Evolutionary conservation across 2,329 filamentous ascomycete genomes (phyloP).

Genomic region (Cadophora gregata): DNA sequence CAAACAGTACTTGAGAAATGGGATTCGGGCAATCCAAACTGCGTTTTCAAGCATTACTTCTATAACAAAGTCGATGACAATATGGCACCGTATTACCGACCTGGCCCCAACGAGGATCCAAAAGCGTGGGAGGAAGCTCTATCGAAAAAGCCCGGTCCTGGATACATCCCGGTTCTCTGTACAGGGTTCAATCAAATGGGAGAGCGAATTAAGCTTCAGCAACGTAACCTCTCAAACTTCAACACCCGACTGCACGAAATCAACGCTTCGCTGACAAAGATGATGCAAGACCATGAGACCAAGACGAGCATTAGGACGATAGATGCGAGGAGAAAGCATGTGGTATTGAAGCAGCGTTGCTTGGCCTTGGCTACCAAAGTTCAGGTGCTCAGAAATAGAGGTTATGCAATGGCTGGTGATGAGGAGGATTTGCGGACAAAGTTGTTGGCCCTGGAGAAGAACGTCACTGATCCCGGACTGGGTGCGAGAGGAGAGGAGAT

Average conservation of each 20-base stretch:
- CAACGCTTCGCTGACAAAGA: constrained; percentile 73
- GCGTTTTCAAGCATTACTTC: constrained; percentile 82
- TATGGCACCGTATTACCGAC: constrained; percentile 77
- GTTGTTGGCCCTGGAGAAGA: constrained; percentile 70
- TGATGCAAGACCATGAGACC: constrained; percentile 79
- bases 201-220: constrained; percentile 74
- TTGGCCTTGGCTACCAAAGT: constrained; percentile 78
- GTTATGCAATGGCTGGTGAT: constrained; percentile 79
- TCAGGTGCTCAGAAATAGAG: constrained; percentile 80
- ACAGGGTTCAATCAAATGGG: constrained; percentile 76
- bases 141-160: constrained; percentile 76
- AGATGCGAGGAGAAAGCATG: constrained; percentile 75
- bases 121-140: constrained; percentile 85
- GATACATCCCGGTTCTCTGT: constrained; percentile 78
- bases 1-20: constrained; percentile 74
- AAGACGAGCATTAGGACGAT: constrained; percentile 75
- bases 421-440: constrained; percentile 81
- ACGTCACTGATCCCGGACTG: constrained; percentile 75
- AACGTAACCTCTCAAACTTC: constrained; percentile 70
- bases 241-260: constrained; percentile 79
- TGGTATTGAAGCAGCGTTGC: constrained; percentile 74
- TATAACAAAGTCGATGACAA: constrained; percentile 83
- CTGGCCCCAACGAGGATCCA: constrained; percentile 72
- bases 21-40: constrained; percentile 71
- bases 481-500: constrained; percentile 81